These are phyloP conservation scores for Exserohilum rostratum DNA, from an alignment of 2,329 filamentous ascomycete genomes.

Conservation along the genomic window DNA sequence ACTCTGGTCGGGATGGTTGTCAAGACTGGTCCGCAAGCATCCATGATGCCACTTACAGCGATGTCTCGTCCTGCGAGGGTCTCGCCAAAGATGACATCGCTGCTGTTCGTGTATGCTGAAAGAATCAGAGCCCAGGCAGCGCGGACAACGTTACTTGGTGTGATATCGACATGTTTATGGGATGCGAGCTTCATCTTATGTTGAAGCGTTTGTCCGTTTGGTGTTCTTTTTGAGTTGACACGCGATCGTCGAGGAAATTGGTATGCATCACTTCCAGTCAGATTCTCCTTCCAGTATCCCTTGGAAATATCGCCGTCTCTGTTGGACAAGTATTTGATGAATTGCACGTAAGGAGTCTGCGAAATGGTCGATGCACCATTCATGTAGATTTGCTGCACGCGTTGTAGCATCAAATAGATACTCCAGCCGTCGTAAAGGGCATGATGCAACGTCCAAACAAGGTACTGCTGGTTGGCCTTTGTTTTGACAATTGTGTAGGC, in stretches of 20 bases:
- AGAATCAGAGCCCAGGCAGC: slow-evolving; percentile 38
- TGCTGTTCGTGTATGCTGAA: slow-evolving; percentile 22
- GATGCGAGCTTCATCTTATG: slow-evolving; percentile 32
- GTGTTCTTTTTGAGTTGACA: slow-evolving; percentile 21
- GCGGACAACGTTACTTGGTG: slow-evolving; percentile 28
- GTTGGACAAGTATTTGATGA: slow-evolving; percentile 43
- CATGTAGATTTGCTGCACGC: slow-evolving; percentile 35
- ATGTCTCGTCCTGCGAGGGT: slow-evolving; percentile 47
- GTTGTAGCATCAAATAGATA: slow-evolving; percentile 37
- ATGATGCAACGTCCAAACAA: slow-evolving; percentile 51
- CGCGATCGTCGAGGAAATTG: slow-evolving; percentile 43
- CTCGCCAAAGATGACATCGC: slow-evolving; percentile 33
- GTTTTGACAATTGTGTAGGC: slow-evolving; percentile 35
- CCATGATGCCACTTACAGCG: slow-evolving; percentile 39
- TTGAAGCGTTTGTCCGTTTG: slow-evolving; percentile 31
- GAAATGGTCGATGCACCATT: slow-evolving; percentile 20
- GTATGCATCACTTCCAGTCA: slow-evolving; percentile 32
- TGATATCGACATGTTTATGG: slow-evolving; percentile 37
- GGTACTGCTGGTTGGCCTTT: slow-evolving; percentile 25
- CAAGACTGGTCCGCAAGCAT: slow-evolving; percentile 47
- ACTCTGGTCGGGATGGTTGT: slow-evolving; percentile 49
- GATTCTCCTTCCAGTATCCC: slow-evolving; percentile 43
- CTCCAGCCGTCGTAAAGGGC: slow-evolving; percentile 51
- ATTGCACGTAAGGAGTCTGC: slow-evolving; percentile 37
- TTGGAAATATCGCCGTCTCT: slow-evolving; percentile 26